Percentiles rank a stretch among this genome's conserved stretches.
These are phyloP conservation scores for Hyaloperonospora brassicae DNA, from an alignment of 352 stramenopile species.

Conservation along the genomic window DNA sequence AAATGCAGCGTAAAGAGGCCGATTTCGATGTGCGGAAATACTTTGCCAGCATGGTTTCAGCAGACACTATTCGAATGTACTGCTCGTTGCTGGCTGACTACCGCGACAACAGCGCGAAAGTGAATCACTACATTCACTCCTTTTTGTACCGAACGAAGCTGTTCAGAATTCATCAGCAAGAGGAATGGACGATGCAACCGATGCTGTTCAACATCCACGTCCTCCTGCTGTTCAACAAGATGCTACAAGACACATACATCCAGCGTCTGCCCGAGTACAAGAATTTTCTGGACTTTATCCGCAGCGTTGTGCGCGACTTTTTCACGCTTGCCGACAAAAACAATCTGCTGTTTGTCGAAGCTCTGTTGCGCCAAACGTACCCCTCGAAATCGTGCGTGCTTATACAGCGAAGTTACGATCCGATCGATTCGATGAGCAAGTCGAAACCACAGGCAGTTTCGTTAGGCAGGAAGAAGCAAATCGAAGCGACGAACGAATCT, in stretches of 20 bases:
- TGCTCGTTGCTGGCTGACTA: slow-evolving; percentile 61
- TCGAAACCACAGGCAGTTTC: slow-evolving; percentile 57
- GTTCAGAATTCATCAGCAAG: slow-evolving; percentile 64
- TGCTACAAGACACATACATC: slow-evolving; percentile 76
- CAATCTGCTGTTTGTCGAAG: slow-evolving; percentile 71
- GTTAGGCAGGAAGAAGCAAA: slow-evolving; percentile 45
- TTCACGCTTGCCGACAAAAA: slow-evolving; percentile 76
- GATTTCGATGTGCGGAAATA: slow-evolving; percentile 82
- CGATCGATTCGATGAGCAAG: slow-evolving; percentile 50
- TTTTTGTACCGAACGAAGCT: slow-evolving; percentile 82
- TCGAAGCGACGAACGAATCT: slow-evolving; percentile 53
- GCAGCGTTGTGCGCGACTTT: slow-evolving; percentile 65
- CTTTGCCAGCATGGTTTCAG: slow-evolving; percentile 71
- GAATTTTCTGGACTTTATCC: slow-evolving; percentile 75
- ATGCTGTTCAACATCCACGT: slow-evolving; percentile 84
- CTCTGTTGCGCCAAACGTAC: slow-evolving; percentile 62
- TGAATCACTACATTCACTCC: slow-evolving; percentile 86
- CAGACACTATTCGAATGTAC: slow-evolving; percentile 82
- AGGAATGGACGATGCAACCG: slow-evolving; percentile 78
- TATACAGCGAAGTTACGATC: slow-evolving; percentile 71
- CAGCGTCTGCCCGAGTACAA: slow-evolving; percentile 49
- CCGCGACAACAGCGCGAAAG: slow-evolving; percentile 66
- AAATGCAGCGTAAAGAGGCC: slow-evolving; percentile 82
- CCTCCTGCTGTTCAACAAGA: slow-evolving; percentile 71
- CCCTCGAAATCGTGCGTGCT: slow-evolving; percentile 57